Evolutionary conservation across 176 grass and related monocot genomes (phyloP), one percentile per base, ranked within the genome.

Genomic region (Saccharum spontaneum): DNA sequence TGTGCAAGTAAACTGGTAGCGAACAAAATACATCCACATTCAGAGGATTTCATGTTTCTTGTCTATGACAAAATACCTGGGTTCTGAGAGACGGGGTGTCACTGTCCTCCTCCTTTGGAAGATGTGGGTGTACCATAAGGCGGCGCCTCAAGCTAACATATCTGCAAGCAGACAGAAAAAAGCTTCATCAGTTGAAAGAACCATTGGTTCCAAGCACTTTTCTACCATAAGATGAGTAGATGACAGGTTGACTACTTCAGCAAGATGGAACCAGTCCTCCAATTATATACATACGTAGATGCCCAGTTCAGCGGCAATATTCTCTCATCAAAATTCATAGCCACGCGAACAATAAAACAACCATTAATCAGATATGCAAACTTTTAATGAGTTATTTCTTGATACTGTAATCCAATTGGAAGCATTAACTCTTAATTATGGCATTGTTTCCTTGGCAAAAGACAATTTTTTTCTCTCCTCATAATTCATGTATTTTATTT

Each of bases 51-150:
- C 66, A 76, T 67, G 18, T 79, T 75, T 76, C 15, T 41, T 69
- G 57, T 34, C n/a, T 76, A 61, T 8, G 28, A 79, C 55, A 30
- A 84, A 54, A 67, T 92, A 99, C 97, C 97, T 86, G 97, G 97
- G 67, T 94, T 97, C 76, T 96, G 97, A 39, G 97, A 99, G 14
- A 99, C 28, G 97, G 97, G 82, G 97, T 97, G 73, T 99, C 97
- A 62, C 82, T 75, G n/a, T 81, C 49, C 79, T 93, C 93, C 48
- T 96, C 91, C 82, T 91, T 94, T 10, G 88, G 75, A 39, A 91
- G 65, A 70, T 96, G 91, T 77, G 92, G 92, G 84, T 99, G 88
- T 77, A 91, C 83, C 30, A 99, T 82, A 79, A 94, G 90, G 41
- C 86, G 88, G 5, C 97, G 94, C 39, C 79, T 91, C 76, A 99